Base-by-base conservation (phyloP, 352 stramenopile species). In the Lagenidium giganteum region DNA sequence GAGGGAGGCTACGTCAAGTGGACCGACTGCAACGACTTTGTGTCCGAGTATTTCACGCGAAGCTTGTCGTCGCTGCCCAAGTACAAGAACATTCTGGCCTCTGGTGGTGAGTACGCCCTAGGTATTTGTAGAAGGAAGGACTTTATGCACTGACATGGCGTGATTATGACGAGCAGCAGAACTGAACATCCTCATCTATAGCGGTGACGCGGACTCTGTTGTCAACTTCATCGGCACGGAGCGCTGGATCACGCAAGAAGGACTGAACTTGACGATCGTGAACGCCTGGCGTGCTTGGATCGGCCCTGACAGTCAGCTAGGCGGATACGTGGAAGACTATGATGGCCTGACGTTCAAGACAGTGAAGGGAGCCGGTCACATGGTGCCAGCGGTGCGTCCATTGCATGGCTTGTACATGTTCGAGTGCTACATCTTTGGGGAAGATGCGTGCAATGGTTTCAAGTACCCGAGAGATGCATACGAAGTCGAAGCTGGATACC, bases 291-390 rank as follows among this genome's bases (percentile, higher is more conserved):
- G 67, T 37, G 59, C 74, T 16, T 87, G 74, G 74, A 47, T 70
- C 22, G 67, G 66, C 1, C 70, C 71, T 2, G 75, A 86, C 37
- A 26, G 68, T 27, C 87, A 96, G 55, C 75, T 93, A 44, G 87
- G 67, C 8, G 87, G 87, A 7, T 88, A 95, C 49, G 70, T 88
- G 20, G 69, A 93, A 35, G 70, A 71, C 25, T 96, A 78, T 35
- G 61, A 94, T 17, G 80, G 72, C 14, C 48, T 96, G 3, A 78
- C 63, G 0, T 97, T 93, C 63, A 71, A 96, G 42, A 97, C 87
- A 1, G 86, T 97, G 55, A 90, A 94, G 35, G 88, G 86, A 21
- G 82, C 83, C 2, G 91, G 91, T 4, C 87, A 96, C 60, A 92
- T 96, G 74, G 88, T 87, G 17, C 71, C 75, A 0, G 67, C 63